A percentile compares a stretch with the other conserved stretches of the same genome.
Conservation (phyloP, 768 basidiomycete genomes). For the Mrakia hoshinonis region DNA sequence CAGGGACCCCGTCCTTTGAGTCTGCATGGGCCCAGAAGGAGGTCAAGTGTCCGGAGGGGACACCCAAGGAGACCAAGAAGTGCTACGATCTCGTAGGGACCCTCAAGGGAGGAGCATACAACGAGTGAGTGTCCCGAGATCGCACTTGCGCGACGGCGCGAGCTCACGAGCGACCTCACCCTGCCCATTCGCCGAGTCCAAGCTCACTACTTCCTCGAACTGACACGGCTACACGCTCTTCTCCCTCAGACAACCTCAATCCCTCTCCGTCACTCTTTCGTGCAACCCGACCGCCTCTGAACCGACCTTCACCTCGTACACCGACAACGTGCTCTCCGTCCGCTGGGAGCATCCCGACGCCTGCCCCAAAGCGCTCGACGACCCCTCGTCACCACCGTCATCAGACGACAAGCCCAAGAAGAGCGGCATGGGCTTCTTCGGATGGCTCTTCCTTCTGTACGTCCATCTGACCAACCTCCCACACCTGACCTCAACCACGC, state of each 20-base stretch:
- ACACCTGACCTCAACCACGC: too few species aligned
- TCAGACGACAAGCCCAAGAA: constrained; percentile 6
- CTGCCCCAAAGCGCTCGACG: constrained; percentile 32
- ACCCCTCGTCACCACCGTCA: background rate
- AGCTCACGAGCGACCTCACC: background rate
- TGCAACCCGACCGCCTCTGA: constrained; percentile 32
- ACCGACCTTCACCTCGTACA: constrained; percentile 36
- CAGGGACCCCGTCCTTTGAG: constrained; percentile 29
- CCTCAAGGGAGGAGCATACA: constrained; percentile 37
- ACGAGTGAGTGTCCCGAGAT: constrained; percentile 35
- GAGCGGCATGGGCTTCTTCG: constrained; percentile 34
- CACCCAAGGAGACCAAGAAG: constrained; percentile 33
- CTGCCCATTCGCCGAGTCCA: background rate
- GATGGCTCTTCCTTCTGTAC: constrained; percentile 36
- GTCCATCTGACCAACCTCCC: background rate
- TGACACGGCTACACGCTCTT: background rate
- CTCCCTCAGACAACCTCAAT: constrained; percentile 31
- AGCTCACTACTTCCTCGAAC: background rate
- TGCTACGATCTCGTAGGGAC: constrained; percentile 35
- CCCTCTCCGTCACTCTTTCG: constrained; percentile 36
- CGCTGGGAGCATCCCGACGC: constrained; percentile 39
- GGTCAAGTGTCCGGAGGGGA: constrained; percentile 28
- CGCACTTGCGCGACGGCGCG: too few species aligned
- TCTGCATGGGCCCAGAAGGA: constrained; percentile 31
- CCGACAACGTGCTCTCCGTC: constrained; percentile 34